phyloP scores from a whole-genome alignment of 305 asterid genomes.

The Solanum chacoense region DNA sequence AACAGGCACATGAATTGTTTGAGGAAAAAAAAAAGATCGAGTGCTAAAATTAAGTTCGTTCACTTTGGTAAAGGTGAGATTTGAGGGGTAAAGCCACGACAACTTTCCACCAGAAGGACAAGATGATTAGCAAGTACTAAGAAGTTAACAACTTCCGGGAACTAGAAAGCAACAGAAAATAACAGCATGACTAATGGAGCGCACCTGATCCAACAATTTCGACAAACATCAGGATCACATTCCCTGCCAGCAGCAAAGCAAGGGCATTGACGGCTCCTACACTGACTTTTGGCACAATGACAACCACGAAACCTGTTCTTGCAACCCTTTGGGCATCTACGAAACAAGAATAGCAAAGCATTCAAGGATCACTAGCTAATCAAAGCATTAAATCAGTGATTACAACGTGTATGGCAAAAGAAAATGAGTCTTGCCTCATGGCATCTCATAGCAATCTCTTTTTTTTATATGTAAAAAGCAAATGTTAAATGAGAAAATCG shows the following conservation, averaged over 20 bases:
- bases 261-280: conserved; percentile 96
- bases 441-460: background rate
- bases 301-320: conserved; percentile 94
- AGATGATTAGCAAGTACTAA: background rate
- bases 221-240: conserved; percentile 97
- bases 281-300: conserved; percentile 98
- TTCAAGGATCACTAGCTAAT: background rate
- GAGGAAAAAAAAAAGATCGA: background rate
- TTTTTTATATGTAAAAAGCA: background rate
- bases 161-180: background rate
- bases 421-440: background rate
- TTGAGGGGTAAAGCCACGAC: background rate
- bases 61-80: background rate
- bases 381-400: background rate
- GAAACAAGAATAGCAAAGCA: conserved; percentile 9
- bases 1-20: conserved; percentile 3
- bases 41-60: background rate
- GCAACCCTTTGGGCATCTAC: conserved; percentile 92
- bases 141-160: background rate
- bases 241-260: conserved; percentile 98
- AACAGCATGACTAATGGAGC: conserved; percentile 6
- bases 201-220: conserved; percentile 97
- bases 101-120: background rate
- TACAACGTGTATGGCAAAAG: background rate
- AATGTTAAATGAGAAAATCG: background rate